Conservation (phyloP, 441 rosid species). For the Populus hybrid region DNA sequence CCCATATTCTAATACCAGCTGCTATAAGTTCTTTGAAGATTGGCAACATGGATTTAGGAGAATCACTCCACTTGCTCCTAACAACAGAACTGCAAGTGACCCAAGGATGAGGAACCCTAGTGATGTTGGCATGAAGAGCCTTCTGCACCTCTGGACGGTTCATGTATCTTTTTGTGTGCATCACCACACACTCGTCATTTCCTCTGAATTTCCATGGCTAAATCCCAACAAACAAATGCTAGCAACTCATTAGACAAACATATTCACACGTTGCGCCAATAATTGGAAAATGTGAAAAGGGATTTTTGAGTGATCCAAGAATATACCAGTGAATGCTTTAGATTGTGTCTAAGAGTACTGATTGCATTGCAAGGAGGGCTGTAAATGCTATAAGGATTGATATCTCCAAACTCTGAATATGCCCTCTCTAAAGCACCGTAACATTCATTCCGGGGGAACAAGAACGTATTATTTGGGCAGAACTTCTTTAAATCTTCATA, state of each 20-base stretch:
- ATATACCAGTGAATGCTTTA: conserved; percentile 35
- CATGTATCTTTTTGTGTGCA: conserved; percentile 60
- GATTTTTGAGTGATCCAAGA: background rate
- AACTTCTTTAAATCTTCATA: conserved; percentile 47
- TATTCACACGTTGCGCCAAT: background rate
- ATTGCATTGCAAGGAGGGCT: conserved; percentile 45
- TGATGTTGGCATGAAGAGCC: conserved; percentile 71
- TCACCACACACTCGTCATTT: conserved; percentile 59
- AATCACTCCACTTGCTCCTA: conserved; percentile 65
- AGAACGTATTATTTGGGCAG: conserved; percentile 55
- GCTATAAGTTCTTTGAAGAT: conserved; percentile 57
- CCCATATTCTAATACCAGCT: conserved; percentile 70
- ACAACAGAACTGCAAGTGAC: conserved; percentile 68
- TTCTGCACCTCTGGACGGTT: conserved; percentile 61
- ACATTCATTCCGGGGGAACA: conserved; percentile 39
- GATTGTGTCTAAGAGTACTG: conserved; percentile 15
- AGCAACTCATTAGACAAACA: background rate
- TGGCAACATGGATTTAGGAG: conserved; percentile 58
- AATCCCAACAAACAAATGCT: background rate
- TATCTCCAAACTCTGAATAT: conserved; percentile 62
- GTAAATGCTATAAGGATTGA: conserved; percentile 77
- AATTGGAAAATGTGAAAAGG: background rate
- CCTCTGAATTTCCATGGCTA: conserved; percentile 80
- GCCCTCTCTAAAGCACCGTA: conserved; percentile 47
- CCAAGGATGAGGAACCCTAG: conserved; percentile 62